Evolutionary conservation across 2,329 filamentous ascomycete genomes (phyloP).

Genomic region (Apiospora marii): DNA sequence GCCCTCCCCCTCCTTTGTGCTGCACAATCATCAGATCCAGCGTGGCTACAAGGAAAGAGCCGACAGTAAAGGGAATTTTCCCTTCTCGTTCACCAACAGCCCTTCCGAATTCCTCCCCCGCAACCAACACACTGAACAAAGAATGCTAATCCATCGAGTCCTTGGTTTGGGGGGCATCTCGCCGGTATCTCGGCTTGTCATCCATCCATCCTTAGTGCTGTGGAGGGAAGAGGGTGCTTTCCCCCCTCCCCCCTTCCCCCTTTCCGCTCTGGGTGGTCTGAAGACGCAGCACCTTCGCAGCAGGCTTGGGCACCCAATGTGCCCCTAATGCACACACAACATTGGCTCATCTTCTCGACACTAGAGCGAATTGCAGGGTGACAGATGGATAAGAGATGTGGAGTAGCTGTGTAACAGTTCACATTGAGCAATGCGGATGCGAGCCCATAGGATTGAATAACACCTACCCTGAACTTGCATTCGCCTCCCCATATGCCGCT

Average conservation of each 20-base stretch:
- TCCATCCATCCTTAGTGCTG: constrained; percentile 1
- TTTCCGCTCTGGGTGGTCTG: neutral
- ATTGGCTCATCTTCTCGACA: neutral
- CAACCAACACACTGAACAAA: neutral
- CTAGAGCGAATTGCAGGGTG: constrained; percentile 17
- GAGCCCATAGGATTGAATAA: constrained; percentile 15
- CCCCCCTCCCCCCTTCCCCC: neutral
- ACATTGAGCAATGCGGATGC: constrained; percentile 9
- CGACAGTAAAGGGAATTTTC: neutral
- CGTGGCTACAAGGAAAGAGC: neutral
- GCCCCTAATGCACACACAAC: neutral
- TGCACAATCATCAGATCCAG: neutral
- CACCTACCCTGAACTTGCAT: constrained; percentile 20
- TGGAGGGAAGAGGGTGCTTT: neutral
- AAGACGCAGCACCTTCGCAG: neutral
- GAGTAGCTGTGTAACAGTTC: constrained; percentile 9
- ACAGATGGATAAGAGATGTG: constrained; percentile 7
- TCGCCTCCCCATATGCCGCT: constrained; percentile 6
- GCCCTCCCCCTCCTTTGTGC: neutral
- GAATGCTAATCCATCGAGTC: neutral
- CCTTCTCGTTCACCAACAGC: neutral
- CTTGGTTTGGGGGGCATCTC: neutral
- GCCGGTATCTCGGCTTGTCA: neutral
- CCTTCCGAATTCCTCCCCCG: neutral
- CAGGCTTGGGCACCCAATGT: neutral